Evolutionary conservation across 805 yeast genomes (phyloP), one percentile per base, ranked within the genome.

Genomic region (Myxozyma vanderwaltii): DNA sequence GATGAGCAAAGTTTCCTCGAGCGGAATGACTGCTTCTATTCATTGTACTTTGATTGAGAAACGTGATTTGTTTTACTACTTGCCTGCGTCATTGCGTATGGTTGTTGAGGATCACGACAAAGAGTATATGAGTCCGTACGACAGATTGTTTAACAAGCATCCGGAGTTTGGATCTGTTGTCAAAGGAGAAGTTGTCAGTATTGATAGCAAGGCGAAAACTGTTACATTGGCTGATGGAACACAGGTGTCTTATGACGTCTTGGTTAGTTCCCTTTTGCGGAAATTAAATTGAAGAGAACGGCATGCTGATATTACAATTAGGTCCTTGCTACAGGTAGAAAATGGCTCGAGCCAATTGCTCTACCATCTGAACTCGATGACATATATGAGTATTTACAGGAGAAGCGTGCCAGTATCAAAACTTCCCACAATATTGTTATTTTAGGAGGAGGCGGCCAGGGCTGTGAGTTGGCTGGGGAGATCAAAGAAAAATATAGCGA

Each of bases 361-460:
- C 26, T 38, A n/a, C 56, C 61, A 4, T 21, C 44, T 12, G 23
- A 36, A 23, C 47, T 31, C 26, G 38, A 41, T 4, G 58, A 54
- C 2, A 35, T 44, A 4, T 4, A 31, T 4, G 29, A 19, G 2
- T 52, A 54, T 39, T 54, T 38, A 35, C 52, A 41, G 10, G 47
- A 39, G 26, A 19, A 24, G 19, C 58, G 58, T 35, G 63, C 64
- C 1, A 68, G 69, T 13, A 73, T 82, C 46, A 69, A 67, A 12
- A 44, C 56, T 1, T 73, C 78, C 15, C 67, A 76, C 4, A 70
- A 67, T 5, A 74, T 82, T 15, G 75, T 79, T 5, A 71, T 77
- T 12, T 75, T 80, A 54, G 85, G 85, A 4, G 83, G 78, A 13
- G 85, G 85, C 24, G 80, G 83, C 0, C 69, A 79, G 21, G 84